A percentile compares a stretch with the other conserved stretches of the same genome.
phyloP scores from a whole-genome alignment of 225 moss, liverwort and hornwort species.

The Sphagnum tenellum region DNA sequence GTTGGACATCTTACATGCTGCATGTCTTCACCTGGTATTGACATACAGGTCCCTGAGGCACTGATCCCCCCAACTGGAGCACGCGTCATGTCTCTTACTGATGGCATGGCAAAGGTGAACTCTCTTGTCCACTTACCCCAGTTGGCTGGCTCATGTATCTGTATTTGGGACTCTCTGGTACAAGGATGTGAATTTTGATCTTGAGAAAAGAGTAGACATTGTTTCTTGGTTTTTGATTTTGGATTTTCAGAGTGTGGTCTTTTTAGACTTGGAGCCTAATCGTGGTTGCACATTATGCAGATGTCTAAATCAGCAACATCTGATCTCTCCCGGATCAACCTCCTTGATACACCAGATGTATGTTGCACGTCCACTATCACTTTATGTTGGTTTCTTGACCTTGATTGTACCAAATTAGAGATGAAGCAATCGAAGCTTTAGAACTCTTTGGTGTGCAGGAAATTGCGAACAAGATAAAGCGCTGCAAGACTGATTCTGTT shows the following conservation, averaged over 20 bases:
- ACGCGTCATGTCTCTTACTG: conserved; percentile 91
- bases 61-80: conserved; percentile 89
- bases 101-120: conserved; percentile 75
- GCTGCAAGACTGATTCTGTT: conserved; percentile 88
- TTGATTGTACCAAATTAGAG: not conserved
- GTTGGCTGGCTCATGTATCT: no score
- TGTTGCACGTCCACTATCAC: conserved; percentile 6
- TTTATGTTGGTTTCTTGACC: not conserved
- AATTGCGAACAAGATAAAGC: conserved; percentile 77
- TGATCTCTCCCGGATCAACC: conserved; percentile 88
- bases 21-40: not conserved
- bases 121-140: no score
- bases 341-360: conserved; percentile 83
- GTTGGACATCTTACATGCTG: no score
- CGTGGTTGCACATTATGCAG: conserved; percentile 31
- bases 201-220: no score
- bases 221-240: no score
- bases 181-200: no score
- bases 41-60: conserved; percentile 79
- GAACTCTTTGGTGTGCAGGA: conserved; percentile 26
- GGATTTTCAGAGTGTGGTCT: no score
- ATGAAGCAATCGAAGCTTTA: not conserved
- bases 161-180: no score
- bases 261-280: not conserved
- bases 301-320: conserved; percentile 97